Evolutionary conservation across 495 filamentous ascomycete species (phyloP), one percentile per base, ranked within the genome.

Genomic region (Parathielavia appendiculata): DNA sequence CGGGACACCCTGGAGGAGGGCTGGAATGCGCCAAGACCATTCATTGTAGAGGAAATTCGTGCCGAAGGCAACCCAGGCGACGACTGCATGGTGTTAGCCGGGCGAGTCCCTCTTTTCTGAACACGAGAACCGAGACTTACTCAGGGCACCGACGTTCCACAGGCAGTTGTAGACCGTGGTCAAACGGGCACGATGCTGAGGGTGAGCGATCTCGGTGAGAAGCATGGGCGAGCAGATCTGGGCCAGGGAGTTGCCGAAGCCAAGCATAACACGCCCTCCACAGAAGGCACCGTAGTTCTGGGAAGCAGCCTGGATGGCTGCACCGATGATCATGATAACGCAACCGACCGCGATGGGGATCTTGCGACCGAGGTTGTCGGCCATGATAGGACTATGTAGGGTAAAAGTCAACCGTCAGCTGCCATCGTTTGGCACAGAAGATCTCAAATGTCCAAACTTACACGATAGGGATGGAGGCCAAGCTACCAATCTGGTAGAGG

Each of bases 401-500:
- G 20, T 50, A 63, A 14, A 22, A 8, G 62, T 72, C 40, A 73
- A 72, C 56, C 51, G 54, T 9, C 11, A 30, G 44, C 16, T 9
- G 26, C 16, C 11, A 9, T 22, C 13, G 10, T 19, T 9, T 23
- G 34, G 44, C 16, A 13, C 26, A 44, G n/a, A 20, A n/a, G 20
- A 10, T 16, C 4, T 11, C n/a, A 14, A 8, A 2, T 32, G 36
- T 46, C 0, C n/a, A 10, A 16, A 67, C 79, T 70, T 72, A 83
- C 80, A 86, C 84, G 10, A 85, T 66, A 34, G 85, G 85, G 49
- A 87, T 83, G 26, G 83, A 83, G 41, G 73, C 74, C 60, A 89
- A 76, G 54, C 77, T 82, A 57, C 85, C 86, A 56, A 87, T 81
- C 61, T 83, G 82, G 77, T 87, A 85, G 64, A 87, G 77, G n/a